These are phyloP conservation scores for Nitzschia inconspicua DNA, from an alignment of 108 stramenopile species.

Conservation along the genomic window DNA sequence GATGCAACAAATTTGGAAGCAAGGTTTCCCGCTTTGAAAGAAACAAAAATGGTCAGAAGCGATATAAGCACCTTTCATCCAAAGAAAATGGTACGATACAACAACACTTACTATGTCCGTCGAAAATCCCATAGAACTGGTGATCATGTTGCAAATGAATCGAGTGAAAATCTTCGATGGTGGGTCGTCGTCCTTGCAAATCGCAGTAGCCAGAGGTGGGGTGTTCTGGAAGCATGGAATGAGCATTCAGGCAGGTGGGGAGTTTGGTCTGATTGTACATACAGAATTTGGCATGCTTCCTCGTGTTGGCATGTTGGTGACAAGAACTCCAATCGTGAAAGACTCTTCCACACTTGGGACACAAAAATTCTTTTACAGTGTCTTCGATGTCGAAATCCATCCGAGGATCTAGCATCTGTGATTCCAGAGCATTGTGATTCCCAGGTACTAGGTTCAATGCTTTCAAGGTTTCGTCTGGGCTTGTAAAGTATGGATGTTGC, in stretches of 20 bases:
- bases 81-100: too few species aligned
- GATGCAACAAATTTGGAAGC: conserved; percentile 78
- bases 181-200: conserved; percentile 72
- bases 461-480: conserved; percentile 7
- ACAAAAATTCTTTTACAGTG: conserved; percentile 49
- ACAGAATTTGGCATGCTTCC: conserved; percentile 85
- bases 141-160: conserved; percentile 64
- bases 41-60: conserved; percentile 60
- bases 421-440: conserved; percentile 60
- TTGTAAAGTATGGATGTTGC: conserved; percentile 70
- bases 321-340: conserved; percentile 85
- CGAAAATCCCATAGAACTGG: conserved; percentile 85
- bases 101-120: conserved; percentile 39
- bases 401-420: conserved; percentile 65
- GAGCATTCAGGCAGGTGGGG: conserved; percentile 84
- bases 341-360: conserved; percentile 72
- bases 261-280: conserved; percentile 62
- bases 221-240: conserved; percentile 83
- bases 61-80: conserved; percentile 4
- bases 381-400: conserved; percentile 49
- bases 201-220: conserved; percentile 80
- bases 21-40: conserved; percentile 67
- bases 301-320: conserved; percentile 66
- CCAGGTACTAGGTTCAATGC: conserved; percentile 27
- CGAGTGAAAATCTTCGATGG: conserved; percentile 92